These are phyloP conservation scores for Purpureocillium lavendulum DNA, from an alignment of 2,329 filamentous ascomycete species.

Conservation along the genomic window DNA sequence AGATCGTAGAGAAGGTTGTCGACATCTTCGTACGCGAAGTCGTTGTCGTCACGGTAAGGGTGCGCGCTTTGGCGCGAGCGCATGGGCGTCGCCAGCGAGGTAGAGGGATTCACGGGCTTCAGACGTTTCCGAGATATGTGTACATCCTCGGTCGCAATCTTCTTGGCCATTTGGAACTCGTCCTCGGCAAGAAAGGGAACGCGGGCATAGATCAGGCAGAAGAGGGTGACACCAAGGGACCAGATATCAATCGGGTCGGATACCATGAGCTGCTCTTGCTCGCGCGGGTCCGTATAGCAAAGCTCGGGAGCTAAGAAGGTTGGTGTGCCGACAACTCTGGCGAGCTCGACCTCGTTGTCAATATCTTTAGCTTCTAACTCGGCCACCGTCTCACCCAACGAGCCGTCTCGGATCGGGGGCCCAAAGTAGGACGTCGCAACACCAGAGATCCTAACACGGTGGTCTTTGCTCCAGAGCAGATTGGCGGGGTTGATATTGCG, in stretches of 20 bases:
- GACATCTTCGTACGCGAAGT: constrained; percentile 76
- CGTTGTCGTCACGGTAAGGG: constrained; percentile 69
- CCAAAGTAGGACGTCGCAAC: constrained; percentile 97
- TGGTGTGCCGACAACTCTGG: constrained; percentile 93
- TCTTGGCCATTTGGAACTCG: constrained; percentile 82
- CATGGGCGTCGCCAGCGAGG: constrained; percentile 34
- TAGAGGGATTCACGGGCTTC: constrained; percentile 58
- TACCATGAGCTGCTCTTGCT: constrained; percentile 61
- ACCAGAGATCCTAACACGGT: constrained; percentile 94
- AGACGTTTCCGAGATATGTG: constrained; percentile 77
- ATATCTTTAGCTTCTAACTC: constrained; percentile 64
- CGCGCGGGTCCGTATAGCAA: constrained; percentile 77
- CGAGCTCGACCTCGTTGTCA: constrained; percentile 88
- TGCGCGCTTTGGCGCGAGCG: too few species aligned
- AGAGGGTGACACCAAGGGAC: constrained; percentile 91
- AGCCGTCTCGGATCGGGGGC: constrained; percentile 71
- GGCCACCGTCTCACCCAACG: constrained; percentile 54
- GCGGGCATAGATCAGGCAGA: constrained; percentile 87
- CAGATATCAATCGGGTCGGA: constrained; percentile 94
- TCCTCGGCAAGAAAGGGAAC: constrained; percentile 88
- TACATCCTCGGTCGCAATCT: constrained; percentile 85
- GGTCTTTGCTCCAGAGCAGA: constrained; percentile 73
- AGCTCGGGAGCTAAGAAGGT: constrained; percentile 96
- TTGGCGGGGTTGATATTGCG: constrained; percentile 85
- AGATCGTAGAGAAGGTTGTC: constrained; percentile 73